Conservation (phyloP, 83 land plant genomes). For the Larix sibirica region DNA sequence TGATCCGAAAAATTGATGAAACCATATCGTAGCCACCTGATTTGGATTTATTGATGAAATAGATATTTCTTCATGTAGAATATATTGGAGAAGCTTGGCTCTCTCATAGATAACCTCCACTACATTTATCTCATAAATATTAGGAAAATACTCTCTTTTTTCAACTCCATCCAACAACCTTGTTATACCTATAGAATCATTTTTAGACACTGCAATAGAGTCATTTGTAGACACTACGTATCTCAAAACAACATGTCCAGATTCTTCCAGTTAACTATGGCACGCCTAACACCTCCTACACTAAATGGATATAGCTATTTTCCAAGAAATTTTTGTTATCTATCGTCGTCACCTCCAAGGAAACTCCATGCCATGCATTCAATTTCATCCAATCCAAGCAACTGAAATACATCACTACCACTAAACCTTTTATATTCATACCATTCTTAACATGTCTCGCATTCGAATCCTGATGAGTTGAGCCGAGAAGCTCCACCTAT, state of each 20-base stretch:
- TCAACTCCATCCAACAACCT: conserved; percentile 9
- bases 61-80: too few relatives aligned
- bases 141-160: conserved; percentile 14
- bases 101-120: conserved; percentile 1
- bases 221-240: conserved; percentile 8
- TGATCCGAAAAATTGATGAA: too few relatives aligned
- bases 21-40: too few relatives aligned
- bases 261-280: conserved; percentile 7
- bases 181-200: conserved; percentile 11
- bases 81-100: too few relatives aligned
- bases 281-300: conserved; percentile 2
- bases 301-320: too few relatives aligned
- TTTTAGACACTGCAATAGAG: background rate
- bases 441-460: background rate
- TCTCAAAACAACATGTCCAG: conserved; percentile 12
- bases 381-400: background rate
- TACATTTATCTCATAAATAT: conserved; percentile 16
- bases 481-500: background rate
- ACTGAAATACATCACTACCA: background rate
- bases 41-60: too few relatives aligned
- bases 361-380: background rate
- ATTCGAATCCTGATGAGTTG: background rate
- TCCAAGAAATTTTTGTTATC: background rate
- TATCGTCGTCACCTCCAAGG: background rate
- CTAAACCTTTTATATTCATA: background rate